Evolutionary conservation across 257 asterid genomes (phyloP).

Genomic region (Plectranthus barbatus): DNA sequence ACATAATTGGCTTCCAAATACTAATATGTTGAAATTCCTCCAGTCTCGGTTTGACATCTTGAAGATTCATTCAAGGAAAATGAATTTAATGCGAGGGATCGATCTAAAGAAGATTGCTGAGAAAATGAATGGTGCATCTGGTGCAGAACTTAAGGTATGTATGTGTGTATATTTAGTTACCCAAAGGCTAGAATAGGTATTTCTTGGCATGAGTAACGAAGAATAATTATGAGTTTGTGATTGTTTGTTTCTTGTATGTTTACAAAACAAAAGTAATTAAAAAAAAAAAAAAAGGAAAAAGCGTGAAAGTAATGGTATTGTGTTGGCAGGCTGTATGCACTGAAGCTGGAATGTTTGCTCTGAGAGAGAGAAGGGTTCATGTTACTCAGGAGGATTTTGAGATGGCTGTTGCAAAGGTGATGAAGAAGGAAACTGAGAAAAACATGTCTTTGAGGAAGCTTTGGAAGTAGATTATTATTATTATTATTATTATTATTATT

Average conservation of each 20-base stretch:
- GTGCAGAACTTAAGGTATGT: conserved; percentile 84
- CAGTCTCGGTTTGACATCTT: conserved; percentile 86
- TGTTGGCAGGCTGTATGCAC: conserved; percentile 84
- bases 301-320: neutral
- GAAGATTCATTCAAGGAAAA: conserved; percentile 85
- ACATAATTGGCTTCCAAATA: neutral
- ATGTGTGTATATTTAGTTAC: neutral
- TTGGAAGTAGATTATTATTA: conserved; percentile 51
- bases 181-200: neutral
- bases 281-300: no score
- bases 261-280: neutral
- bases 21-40: conserved; percentile 5
- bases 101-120: conserved; percentile 87
- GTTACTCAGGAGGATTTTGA: conserved; percentile 96
- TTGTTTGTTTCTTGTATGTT: neutral
- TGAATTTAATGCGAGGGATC: conserved; percentile 88
- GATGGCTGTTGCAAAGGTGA: conserved; percentile 98
- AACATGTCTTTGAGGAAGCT: conserved; percentile 91
- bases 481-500: no score
- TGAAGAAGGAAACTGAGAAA: conserved; percentile 95
- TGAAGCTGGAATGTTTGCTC: conserved; percentile 96
- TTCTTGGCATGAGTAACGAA: neutral
- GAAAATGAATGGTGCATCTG: conserved; percentile 92
- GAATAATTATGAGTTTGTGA: no score
- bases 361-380: conserved; percentile 93